phyloP scores from a whole-genome alignment of 257 asterid genomes.

The Hygrophila difformis region DNA sequence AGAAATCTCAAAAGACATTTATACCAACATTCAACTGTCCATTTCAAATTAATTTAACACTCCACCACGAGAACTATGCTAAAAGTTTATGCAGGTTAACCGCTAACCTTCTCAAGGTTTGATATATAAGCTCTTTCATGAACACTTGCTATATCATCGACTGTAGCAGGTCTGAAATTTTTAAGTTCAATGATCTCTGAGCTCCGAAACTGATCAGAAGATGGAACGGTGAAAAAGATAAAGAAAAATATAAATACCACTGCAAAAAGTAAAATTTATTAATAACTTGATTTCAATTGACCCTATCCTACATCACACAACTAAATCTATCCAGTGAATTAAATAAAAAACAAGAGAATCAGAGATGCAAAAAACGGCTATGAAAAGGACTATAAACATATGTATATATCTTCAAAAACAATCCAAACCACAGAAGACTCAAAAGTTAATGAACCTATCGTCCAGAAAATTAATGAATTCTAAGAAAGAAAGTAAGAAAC shows the following conservation, averaged over 20 bases:
- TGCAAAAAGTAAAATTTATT: constrained; percentile 4
- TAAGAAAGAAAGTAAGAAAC: no score
- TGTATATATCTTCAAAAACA: no score
- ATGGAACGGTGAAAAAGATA: constrained; percentile 15
- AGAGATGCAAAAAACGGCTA: no score
- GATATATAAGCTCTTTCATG: constrained; percentile 76
- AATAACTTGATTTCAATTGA: no score
- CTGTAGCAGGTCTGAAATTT: constrained; percentile 52
- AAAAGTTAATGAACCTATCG: no score
- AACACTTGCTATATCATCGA: constrained; percentile 69
- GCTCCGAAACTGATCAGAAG: constrained; percentile 50
- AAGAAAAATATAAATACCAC: constrained; percentile 10
- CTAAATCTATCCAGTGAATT: no score
- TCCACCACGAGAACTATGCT: constrained; percentile 8
- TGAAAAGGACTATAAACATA: no score
- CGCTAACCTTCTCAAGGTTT: constrained; percentile 80
- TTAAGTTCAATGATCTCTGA: constrained; percentile 60
- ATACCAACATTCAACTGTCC: background rate
- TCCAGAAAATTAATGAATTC: no score
- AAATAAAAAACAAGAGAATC: no score
- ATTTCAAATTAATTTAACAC: constrained; percentile 3
- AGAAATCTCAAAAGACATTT: no score
- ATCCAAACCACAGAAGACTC: no score
- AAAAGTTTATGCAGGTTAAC: background rate
- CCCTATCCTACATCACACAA: no score